These are phyloP conservation scores for Triadica sebifera DNA, from an alignment of 345 rosid species.

Conservation along the genomic window DNA sequence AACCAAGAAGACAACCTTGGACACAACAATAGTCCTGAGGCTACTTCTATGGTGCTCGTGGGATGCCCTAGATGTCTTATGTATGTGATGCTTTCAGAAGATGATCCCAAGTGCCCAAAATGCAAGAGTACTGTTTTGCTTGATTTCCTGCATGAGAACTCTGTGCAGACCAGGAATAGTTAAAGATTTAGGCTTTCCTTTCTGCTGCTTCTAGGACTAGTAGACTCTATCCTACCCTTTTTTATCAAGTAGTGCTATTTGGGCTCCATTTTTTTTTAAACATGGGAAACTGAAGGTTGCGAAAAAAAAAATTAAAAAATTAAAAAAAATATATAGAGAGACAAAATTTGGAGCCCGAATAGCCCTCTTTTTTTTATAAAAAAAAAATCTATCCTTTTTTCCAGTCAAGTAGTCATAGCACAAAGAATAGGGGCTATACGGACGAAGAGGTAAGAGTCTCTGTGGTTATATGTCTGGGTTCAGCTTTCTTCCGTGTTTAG, in stretches of 20 bases:
- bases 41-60: slow-evolving; percentile 85
- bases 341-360: slow-evolving; percentile 42
- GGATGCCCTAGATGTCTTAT: slow-evolving; percentile 38
- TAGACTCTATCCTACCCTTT: slow-evolving; percentile 14
- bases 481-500: slow-evolving; percentile 29
- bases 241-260: slow-evolving; percentile 48
- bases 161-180: slow-evolving; percentile 39
- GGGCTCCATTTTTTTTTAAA: slow-evolving; percentile 53
- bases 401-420: slow-evolving; percentile 23
- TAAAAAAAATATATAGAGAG: too few relatives aligned
- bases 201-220: slow-evolving; percentile 23
- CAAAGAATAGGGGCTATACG: slow-evolving; percentile 28
- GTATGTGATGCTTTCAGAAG: slow-evolving; percentile 28
- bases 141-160: slow-evolving; percentile 24
- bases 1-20: slow-evolving; percentile 46
- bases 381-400: background rate
- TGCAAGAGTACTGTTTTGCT: slow-evolving; percentile 30
- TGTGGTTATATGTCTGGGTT: slow-evolving; percentile 19
- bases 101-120: slow-evolving; percentile 29
- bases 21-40: slow-evolving; percentile 77
- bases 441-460: slow-evolving; percentile 24
- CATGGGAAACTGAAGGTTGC: background rate
- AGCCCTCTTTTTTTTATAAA: slow-evolving; percentile 54
- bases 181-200: background rate
- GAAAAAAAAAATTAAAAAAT: too few relatives aligned